Base-by-base conservation (phyloP, 208 protist species). In the Polymyxa betae region DNA sequence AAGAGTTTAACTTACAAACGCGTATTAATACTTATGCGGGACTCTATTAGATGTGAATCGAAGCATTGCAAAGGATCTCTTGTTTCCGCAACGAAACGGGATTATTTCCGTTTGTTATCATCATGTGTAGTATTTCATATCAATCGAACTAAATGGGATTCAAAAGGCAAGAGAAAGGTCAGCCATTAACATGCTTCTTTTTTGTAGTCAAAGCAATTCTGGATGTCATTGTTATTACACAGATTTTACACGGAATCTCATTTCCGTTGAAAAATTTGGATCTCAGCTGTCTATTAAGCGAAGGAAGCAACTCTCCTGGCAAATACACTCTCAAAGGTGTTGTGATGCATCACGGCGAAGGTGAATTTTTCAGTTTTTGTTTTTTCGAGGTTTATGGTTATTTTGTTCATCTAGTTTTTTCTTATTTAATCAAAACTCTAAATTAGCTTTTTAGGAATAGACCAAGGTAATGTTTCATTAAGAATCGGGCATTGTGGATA, bases 81-180 rank as follows among this genome's bases (percentile, higher is more conserved):
- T 20, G 72, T 35, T 20, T 45, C n/a, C 5, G 72, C 72, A 20
- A 82, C 72, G 12, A 82, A 82, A 43, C 5, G 35, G 72, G 72
- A 82, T 43, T 35, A 35, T 20, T 82, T 82, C n/a, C 5, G 5
- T 35, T 45, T 12, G 5, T n/a, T 82, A 43, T 12, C 35, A 20
- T n/a, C 5, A 43, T 82, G 72, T 82, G n/a, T 82, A 43, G 16
- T 82, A 12, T 82, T 82, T 35, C 72, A 82, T n/a, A 82, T 82
- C 72, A 82, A 82, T 43, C 5, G 72, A n/a, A 82, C 72, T n/a
- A 82, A 82, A 43, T 82, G 72, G 72, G 72, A 82, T 43, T 82
- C 72, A 5, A 35, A 82, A 35, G 72, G 72, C 5, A 82, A 82
- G n/a, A 5, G 72, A 12, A 82, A 82, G 40, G 72, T 82, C 12